These are phyloP conservation scores for Platanthera zijinensis DNA, from an alignment of 106 monocot species.

Conservation along the genomic window DNA sequence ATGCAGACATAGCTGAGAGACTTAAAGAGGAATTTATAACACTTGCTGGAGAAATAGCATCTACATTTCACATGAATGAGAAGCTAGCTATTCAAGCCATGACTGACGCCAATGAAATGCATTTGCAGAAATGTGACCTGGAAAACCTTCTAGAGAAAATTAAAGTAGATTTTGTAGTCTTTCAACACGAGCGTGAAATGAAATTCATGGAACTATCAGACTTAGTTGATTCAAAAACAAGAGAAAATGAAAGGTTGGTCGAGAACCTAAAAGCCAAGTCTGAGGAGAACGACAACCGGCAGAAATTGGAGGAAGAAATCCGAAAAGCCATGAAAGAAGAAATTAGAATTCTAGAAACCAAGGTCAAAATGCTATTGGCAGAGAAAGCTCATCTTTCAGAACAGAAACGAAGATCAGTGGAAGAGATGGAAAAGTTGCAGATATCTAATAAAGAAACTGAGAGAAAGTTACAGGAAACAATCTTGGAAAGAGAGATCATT, in stretches of 20 bases:
- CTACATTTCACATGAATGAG: slow-evolving; percentile 66
- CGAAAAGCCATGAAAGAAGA: slow-evolving; percentile 39
- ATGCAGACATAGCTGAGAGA: slow-evolving; percentile 42
- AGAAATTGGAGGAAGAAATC: slow-evolving; percentile 30
- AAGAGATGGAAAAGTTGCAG: slow-evolving; percentile 27
- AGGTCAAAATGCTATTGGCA: slow-evolving; percentile 30
- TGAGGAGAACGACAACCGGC: slow-evolving; percentile 47
- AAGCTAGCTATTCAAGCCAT: slow-evolving; percentile 54
- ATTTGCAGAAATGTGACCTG: slow-evolving; percentile 45
- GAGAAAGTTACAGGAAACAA: slow-evolving; percentile 20
- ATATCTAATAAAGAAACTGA: slow-evolving; percentile 25
- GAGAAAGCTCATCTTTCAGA: slow-evolving; percentile 36
- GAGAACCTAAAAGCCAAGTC: slow-evolving; percentile 38
- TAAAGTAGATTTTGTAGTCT: slow-evolving; percentile 35
- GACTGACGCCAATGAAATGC: slow-evolving; percentile 54
- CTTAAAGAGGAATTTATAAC: slow-evolving; percentile 66
- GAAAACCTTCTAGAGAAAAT: slow-evolving; percentile 54
- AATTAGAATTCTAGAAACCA: slow-evolving; percentile 27
- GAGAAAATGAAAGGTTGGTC: slow-evolving; percentile 44
- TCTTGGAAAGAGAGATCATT: slow-evolving; percentile 31
- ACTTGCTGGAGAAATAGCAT: slow-evolving; percentile 57
- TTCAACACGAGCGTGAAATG: slow-evolving; percentile 23
- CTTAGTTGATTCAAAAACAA: slow-evolving; percentile 50
- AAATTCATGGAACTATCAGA: slow-evolving; percentile 43
- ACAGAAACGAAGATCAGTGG: slow-evolving; percentile 20